Percentiles rank a stretch among this genome's conserved stretches.
Conservation (phyloP, 305 asterid genomes). For the Nicotiana rustica region DNA sequence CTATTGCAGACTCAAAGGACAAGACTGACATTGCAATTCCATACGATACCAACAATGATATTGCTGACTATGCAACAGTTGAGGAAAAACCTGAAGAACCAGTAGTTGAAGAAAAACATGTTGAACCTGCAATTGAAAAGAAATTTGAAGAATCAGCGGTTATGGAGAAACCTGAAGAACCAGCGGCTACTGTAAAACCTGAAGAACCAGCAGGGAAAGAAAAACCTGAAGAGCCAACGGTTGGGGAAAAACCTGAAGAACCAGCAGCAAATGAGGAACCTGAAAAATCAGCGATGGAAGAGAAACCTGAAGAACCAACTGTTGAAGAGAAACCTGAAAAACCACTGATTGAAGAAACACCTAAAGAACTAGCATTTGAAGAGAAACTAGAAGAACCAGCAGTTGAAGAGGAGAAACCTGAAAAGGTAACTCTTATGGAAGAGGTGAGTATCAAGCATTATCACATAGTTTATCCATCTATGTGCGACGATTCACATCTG, state of each 20-base stretch:
- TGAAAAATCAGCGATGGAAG: neutral
- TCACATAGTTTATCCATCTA: conserved; percentile 22
- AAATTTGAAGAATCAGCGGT: neutral
- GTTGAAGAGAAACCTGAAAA: neutral
- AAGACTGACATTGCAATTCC: neutral
- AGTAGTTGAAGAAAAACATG: neutral
- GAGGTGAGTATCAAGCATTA: neutral
- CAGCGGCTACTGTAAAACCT: neutral
- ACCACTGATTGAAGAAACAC: neutral
- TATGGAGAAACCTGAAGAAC: neutral
- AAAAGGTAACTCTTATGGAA: neutral
- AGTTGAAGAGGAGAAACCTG: conserved; percentile 7
- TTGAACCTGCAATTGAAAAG: neutral
- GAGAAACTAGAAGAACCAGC: conserved; percentile 12
- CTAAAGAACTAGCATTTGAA: neutral
- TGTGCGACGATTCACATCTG: neutral
- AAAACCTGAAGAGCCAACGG: neutral
- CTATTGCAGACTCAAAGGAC: conserved; percentile 1
- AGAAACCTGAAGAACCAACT: neutral
- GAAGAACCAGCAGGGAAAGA: neutral
- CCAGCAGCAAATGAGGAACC: neutral
- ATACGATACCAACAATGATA: conserved; percentile 25
- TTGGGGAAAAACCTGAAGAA: neutral
- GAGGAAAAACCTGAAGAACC: neutral
- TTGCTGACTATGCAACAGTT: neutral